Percentiles rank a stretch among this genome's conserved stretches.
Conservation (phyloP, 108 stramenopile genomes). For the Skeletonema potamos region DNA sequence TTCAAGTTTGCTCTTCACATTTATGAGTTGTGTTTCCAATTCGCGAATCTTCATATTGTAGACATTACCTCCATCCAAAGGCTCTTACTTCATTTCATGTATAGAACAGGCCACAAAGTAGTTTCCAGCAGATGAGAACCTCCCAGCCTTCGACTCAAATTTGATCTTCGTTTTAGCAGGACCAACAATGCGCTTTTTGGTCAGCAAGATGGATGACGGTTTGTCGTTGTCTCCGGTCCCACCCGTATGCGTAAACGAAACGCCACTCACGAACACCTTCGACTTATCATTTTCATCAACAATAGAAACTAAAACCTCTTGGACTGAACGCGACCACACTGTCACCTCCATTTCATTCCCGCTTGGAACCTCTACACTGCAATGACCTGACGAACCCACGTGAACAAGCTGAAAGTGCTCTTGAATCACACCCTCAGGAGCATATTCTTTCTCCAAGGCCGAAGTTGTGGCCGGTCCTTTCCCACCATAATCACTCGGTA, state of each 20-base stretch:
- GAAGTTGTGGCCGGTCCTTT: slow-evolving; percentile 57
- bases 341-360: slow-evolving; percentile 62
- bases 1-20: not conserved
- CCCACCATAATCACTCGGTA: slow-evolving; percentile 85
- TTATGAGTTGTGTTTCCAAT: not conserved
- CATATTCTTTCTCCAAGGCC: slow-evolving; percentile 52
- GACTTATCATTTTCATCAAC: slow-evolving; percentile 55
- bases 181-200: slow-evolving; percentile 57
- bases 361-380: slow-evolving; percentile 47
- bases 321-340: slow-evolving; percentile 64
- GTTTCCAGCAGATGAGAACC: slow-evolving; percentile 59
- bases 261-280: slow-evolving; percentile 16
- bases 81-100: not conserved
- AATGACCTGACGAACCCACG: slow-evolving; percentile 57
- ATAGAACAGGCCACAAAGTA: slow-evolving; percentile 57
- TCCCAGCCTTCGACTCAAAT: slow-evolving; percentile 60
- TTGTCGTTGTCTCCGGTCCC: slow-evolving; percentile 50
- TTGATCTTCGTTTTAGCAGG: slow-evolving; percentile 65
- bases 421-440: slow-evolving; percentile 56
- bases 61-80: not conserved
- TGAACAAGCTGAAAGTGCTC: slow-evolving; percentile 62
- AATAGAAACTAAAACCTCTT: slow-evolving; percentile 68
- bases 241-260: slow-evolving; percentile 35
- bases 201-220: slow-evolving; percentile 52
- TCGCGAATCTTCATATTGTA: not conserved